Conservation (phyloP, 1,284 basidiomycete species). For the Tremellales sp. region DNA sequence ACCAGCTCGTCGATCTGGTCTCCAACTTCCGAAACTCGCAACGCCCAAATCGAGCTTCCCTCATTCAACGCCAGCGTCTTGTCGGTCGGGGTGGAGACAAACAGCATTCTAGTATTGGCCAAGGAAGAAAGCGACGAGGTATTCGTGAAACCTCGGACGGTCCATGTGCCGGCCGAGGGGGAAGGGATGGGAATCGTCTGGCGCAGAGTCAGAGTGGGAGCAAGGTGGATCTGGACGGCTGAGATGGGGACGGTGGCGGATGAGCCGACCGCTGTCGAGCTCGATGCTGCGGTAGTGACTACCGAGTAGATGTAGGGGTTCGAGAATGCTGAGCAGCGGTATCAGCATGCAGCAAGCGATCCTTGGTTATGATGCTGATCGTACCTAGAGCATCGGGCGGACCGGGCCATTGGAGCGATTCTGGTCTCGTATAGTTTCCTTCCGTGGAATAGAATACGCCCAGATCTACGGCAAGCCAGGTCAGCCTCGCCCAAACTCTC, state of each 20-base stretch:
- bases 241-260: slow-evolving; percentile 50
- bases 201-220: slow-evolving; percentile 62
- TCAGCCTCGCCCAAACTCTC: slow-evolving; percentile 2
- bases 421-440: slow-evolving; percentile 60
- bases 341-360: slow-evolving; percentile 7
- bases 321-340: slow-evolving; percentile 58
- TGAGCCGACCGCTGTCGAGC: slow-evolving; percentile 31
- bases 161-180: slow-evolving; percentile 24
- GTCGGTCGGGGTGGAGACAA: slow-evolving; percentile 71
- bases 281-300: slow-evolving; percentile 56
- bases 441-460: slow-evolving; percentile 69
- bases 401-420: slow-evolving; percentile 69
- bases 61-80: slow-evolving; percentile 58
- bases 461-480: slow-evolving; percentile 55
- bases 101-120: slow-evolving; percentile 51
- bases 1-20: slow-evolving; percentile 84
- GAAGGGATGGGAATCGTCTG: slow-evolving; percentile 65
- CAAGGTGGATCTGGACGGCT: slow-evolving; percentile 72
- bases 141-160: slow-evolving; percentile 21
- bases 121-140: slow-evolving; percentile 51
- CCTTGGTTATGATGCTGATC: slow-evolving; percentile 15
- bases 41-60: slow-evolving; percentile 73
- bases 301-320: slow-evolving; percentile 82
- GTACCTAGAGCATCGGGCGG: slow-evolving; percentile 76
- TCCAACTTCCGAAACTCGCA: slow-evolving; percentile 68